Base-by-base conservation (phyloP, 306 rosid species). In the Pyrus pyrifolia region DNA sequence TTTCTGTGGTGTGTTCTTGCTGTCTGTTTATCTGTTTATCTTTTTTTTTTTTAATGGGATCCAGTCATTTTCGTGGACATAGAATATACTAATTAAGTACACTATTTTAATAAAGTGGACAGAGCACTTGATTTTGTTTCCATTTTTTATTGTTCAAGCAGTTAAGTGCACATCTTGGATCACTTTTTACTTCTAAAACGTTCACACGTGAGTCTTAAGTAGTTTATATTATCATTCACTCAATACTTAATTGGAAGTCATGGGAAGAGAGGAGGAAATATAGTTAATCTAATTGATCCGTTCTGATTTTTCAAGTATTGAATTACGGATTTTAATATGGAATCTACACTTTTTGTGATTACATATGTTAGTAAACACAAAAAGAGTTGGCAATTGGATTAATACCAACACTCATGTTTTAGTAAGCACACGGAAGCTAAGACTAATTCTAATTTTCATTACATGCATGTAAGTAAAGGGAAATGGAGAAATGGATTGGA, bases 51-150 rank as follows among this genome's bases (percentile, higher is more conserved):
- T 51, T 29, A 18, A 23, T 15, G 21, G 60, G 59, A 27, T 61
- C 70, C 15, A 19, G 44, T 44, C 78, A 74, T 52, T 61, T 62
- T 61, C 70, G 11, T 44, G 78, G 77, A 61, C 61, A 44, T 61
- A 74, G 70, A 69, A 61, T 74, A 44, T 61, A 74, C 60, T 49
- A 49, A 49, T 49, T 49, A 38, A 38, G 42, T 7, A 49, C 53
- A 49, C 21, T 49, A 5, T 49, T 49, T 49, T 49, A 15, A 15
- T 49, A 49, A 59, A 5, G 68, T 44, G 46, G 59, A 61, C 49
- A 9, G 11, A 61, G 21, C 59, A 44, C 70, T 61, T 10, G 17
- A 44, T 45, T 73, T 22, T 67, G 76, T 15, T 27, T 18, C 8
- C 11, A 33, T 11, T 60, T 61, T 61, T 61, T 10, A 25, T 73